Evolutionary conservation across 208 protist genomes (phyloP).

Genomic region (Leishmania aethiopica): DNA sequence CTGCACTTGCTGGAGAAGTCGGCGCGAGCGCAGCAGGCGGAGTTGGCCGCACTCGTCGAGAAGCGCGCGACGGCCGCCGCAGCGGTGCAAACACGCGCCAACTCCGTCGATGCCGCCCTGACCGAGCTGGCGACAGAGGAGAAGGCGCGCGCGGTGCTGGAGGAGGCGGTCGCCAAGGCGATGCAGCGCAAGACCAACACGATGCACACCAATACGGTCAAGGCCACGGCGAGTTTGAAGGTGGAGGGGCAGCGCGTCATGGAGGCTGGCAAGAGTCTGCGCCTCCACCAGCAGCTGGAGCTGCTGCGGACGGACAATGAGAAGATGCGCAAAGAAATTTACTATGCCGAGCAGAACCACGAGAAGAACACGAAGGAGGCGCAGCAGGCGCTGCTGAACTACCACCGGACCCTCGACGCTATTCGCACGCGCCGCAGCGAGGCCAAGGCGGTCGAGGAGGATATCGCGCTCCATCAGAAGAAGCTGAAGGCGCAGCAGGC

Average conservation of each 20-base stretch:
- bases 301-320: slow-evolving; percentile 91
- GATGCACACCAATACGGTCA: slow-evolving; percentile 70
- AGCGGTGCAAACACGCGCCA: slow-evolving; percentile 51
- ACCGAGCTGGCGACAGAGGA: slow-evolving; percentile 64
- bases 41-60: slow-evolving; percentile 53
- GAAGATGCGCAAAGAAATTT: slow-evolving; percentile 88
- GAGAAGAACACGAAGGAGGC: slow-evolving; percentile 79
- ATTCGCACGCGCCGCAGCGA: slow-evolving; percentile 87
- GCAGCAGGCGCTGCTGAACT: slow-evolving; percentile 74
- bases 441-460: slow-evolving; percentile 89
- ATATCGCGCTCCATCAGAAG: slow-evolving; percentile 86
- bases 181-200: slow-evolving; percentile 73
- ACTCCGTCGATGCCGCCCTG: slow-evolving; percentile 60
- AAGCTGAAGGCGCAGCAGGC: slow-evolving; percentile 97
- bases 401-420: slow-evolving; percentile 94
- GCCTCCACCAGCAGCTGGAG: slow-evolving; percentile 89
- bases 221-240: slow-evolving; percentile 46
- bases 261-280: slow-evolving; percentile 88
- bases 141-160: slow-evolving; percentile 60
- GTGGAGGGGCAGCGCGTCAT: slow-evolving; percentile 82
- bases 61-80: slow-evolving; percentile 52
- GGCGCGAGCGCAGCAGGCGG: slow-evolving; percentile 63
- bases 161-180: slow-evolving; percentile 56
- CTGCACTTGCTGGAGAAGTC: slow-evolving; percentile 41
- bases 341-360: slow-evolving; percentile 92